Evolutionary conservation across 441 rosid species (phyloP), one percentile per base, ranked within the genome.

Genomic region (Hura crepitans): DNA sequence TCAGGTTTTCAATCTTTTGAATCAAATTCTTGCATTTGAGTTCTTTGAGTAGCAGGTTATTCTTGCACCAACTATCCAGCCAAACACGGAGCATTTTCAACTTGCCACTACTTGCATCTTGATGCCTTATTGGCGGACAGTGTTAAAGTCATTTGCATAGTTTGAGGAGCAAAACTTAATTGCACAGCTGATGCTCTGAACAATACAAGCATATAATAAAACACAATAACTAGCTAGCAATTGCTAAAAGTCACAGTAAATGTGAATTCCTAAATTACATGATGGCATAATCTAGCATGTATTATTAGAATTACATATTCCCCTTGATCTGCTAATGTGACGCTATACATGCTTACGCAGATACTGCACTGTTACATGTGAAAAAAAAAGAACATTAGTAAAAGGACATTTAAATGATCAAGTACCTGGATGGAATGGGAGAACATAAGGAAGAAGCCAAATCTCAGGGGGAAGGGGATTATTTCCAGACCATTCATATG

Each of bases 401-500:
- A 8, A 35, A 51, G 56, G 27, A 51, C 23, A 31, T 6, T 18
- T 15, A 45, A 20, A 43, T 18, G 10, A 30, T 51, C 25, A 39
- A 61, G 15, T 18, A 72, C 93, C 90, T 20, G 96, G 96, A 73
- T 90, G 94, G 35, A 83, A 66, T 2, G 89, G 94, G 17, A 85
- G 77, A 58, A 20, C 4, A 62, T 86, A 77, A 20, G 96, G 96
- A 43, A 85, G 87, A 51, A 90, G 81, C 93, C 93, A 90, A 14
- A 77, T 57, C 73, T 90, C 96, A 4, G 96, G 92, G 31, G 81
- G 88, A 10, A 90, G 47, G 2, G 96, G 94, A 70, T 86, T 90
- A 77, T 84, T 90, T 55, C 96, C 96, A 65, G 78, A 78, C 96
- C 94, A 90, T 67, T 90, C 89, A 42, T 84, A 88, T 58, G 70